Evolutionary conservation across 306 rosid species (phyloP), one percentile per base, ranked within the genome.

Genomic region (Medicago ruthenica): DNA sequence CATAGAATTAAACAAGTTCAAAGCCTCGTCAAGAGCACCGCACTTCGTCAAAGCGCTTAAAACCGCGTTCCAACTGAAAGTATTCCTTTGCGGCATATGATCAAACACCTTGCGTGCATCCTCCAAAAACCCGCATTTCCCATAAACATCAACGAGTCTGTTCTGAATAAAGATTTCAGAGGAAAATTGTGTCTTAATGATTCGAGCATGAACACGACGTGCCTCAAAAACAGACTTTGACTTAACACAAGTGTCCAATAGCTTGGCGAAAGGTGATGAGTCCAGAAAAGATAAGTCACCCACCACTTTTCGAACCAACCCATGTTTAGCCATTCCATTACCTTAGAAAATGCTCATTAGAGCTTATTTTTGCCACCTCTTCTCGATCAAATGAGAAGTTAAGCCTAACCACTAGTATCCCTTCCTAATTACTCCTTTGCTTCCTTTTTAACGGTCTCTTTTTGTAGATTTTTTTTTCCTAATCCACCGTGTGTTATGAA

Each of bases 11-110:
- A 87, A 87, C 42, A 84, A n/a, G 45, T 51, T 51, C n/a, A 65
- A 24, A 44, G 88, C 90, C 78, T 87, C 87, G 48, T 87, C 82
- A 74, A 87, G 78, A 18, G 21, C 75, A 61, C 84, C 85, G 4
- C 51, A 68, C 63, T 75, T 80, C 0, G 78, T 76, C 81, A 82
- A 71, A n/a, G 79, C 71, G 36, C 73, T 82, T 67, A 82, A 74
- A 59, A 82, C 51, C 0, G 88, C 86, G 8, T 87, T 87, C 79
- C 81, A 77, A 74, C 82, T 87, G 77, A 85, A 87, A 80, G 73
- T 82, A 9, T 87, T 85, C 74, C 73, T 80, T 0, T 75, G 74
- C 1, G 55, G 85, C 88, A 85, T 87, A 76, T 20, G 39, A 78
- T 75, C 88, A 18, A 87, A 85, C 84, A 87, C 42, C 47, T 77